Evolutionary conservation across 2,329 filamentous ascomycete species (phyloP), one percentile per base, ranked within the genome.

Genomic region (Dothistroma pini): DNA sequence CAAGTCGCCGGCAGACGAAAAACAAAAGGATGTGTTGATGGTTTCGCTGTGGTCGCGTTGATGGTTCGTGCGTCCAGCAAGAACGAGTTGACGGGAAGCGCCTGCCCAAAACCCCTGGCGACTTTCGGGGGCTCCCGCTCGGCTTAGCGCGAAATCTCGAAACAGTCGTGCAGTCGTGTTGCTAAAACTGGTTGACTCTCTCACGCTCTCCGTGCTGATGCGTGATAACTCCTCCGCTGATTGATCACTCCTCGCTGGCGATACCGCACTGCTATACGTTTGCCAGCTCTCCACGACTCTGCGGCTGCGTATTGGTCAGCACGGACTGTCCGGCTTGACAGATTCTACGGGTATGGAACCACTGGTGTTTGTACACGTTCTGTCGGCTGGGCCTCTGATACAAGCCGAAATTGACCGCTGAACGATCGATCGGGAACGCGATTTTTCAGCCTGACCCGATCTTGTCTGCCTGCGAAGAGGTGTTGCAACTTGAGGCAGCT

Each of bases 1-100:
- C 25, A 25, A 51, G 32, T 41, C 53, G 52, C 52, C 53, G 34
- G 47, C 14, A n/a, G 52, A 47, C 41, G 53, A 29, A 19, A 47
- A 60, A 56, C 56, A 19, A 44, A 56, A 38, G n/a, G n/a, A 56
- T 56, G 35, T 56, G 58, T 55, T 56, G 58, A 60, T 60, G 58
- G 47, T 47, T 41, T 35, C 52, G 56, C 56, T 29, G 22, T 49
- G 34, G 31, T 44, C 53, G 32, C 19, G 34, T n/a, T 47, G 41
- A 44, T 60, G 58, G 58, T 60, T 49, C 31, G 41, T 49, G 58
- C 53, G 34, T 22, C 35, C 49, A 53, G 29, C 47, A 21, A 16
- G 7, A 48, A 38, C 41, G 52, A 38, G 29, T 53, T 32, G 32
- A 25, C 53, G 56, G 56, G 35, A 51, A 58, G 48, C 54, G 29